Percentiles rank a stretch among this genome's conserved stretches.
Evolutionary conservation across 2,329 filamentous ascomycete genomes (phyloP).

Genomic region (Cercospora citrullina): DNA sequence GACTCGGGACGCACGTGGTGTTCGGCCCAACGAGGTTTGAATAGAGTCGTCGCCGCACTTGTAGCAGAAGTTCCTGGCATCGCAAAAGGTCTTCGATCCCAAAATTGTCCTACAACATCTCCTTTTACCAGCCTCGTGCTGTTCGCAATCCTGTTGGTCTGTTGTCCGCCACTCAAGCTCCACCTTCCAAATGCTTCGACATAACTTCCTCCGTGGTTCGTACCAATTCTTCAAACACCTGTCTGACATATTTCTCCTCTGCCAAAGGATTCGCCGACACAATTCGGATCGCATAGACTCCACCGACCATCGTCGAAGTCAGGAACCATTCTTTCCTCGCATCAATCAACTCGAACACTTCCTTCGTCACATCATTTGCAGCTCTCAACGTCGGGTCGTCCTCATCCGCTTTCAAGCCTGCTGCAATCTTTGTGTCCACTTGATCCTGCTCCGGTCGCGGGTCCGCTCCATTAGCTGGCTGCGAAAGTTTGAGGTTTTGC

Average conservation of each 20-base stretch:
- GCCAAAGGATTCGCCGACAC: slow-evolving; percentile 70
- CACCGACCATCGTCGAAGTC: slow-evolving; percentile 72
- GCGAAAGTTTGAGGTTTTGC: slow-evolving; percentile 32
- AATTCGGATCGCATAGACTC: slow-evolving; percentile 75
- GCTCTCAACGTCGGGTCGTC: slow-evolving; percentile 51
- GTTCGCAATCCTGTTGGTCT: background rate
- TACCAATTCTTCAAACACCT: slow-evolving; percentile 73
- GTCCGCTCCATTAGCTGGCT: slow-evolving; percentile 33
- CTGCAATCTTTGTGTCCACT: slow-evolving; percentile 21
- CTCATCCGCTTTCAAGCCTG: slow-evolving; percentile 20
- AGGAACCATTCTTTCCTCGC: slow-evolving; percentile 75
- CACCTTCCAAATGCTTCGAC: slow-evolving; percentile 13
- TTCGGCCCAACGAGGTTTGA: background rate
- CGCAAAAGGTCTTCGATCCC: background rate
- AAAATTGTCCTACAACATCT: background rate
- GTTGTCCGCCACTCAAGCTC: background rate
- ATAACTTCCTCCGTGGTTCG: slow-evolving; percentile 60
- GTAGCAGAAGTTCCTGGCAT: background rate
- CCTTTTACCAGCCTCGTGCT: background rate
- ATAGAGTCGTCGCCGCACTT: no score
- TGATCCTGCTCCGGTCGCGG: slow-evolving; percentile 35
- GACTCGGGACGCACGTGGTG: background rate
- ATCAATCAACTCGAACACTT: slow-evolving; percentile 75
- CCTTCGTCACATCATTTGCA: slow-evolving; percentile 68
- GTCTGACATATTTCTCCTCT: slow-evolving; percentile 70